Evolutionary conservation across 2,329 filamentous ascomycete genomes (phyloP).

Genomic region (Colletotrichum sojae): DNA sequence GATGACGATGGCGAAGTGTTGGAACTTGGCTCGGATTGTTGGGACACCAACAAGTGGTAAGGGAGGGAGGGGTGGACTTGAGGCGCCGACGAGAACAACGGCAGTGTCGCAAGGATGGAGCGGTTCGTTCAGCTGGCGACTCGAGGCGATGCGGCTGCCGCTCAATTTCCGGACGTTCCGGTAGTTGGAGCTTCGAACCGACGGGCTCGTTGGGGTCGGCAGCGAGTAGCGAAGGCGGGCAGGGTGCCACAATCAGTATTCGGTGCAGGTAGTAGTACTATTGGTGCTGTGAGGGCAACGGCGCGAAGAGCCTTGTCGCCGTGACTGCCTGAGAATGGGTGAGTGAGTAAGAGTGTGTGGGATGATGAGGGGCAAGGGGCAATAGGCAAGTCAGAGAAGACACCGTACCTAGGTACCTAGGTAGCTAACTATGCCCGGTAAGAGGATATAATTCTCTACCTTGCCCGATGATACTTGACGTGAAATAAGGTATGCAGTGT

Average conservation of each 20-base stretch:
- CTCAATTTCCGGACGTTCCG: constrained; percentile 36
- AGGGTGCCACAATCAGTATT: not conserved
- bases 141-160: constrained; percentile 4
- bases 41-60: not conserved
- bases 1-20: too few species aligned
- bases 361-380: constrained; percentile 9
- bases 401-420: too few species aligned
- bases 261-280: not conserved
- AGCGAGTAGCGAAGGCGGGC: not conserved
- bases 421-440: too few species aligned
- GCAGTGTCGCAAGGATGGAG: constrained; percentile 16
- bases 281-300: not conserved
- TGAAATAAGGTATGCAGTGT: too few species aligned
- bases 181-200: not conserved
- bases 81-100: constrained; percentile 13
- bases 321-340: not conserved
- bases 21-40: too few species aligned
- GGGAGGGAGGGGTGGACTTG: constrained; percentile 3
- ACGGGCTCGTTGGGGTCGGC: not conserved
- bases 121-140: not conserved
- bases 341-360: not conserved
- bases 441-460: too few species aligned
- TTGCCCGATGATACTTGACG: too few species aligned
- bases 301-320: not conserved
- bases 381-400: too few species aligned